A percentile compares a stretch with the other conserved stretches of the same genome.
Evolutionary conservation across 805 yeast species (phyloP).

Genomic region (Vanderwaltozyma polyspora): DNA sequence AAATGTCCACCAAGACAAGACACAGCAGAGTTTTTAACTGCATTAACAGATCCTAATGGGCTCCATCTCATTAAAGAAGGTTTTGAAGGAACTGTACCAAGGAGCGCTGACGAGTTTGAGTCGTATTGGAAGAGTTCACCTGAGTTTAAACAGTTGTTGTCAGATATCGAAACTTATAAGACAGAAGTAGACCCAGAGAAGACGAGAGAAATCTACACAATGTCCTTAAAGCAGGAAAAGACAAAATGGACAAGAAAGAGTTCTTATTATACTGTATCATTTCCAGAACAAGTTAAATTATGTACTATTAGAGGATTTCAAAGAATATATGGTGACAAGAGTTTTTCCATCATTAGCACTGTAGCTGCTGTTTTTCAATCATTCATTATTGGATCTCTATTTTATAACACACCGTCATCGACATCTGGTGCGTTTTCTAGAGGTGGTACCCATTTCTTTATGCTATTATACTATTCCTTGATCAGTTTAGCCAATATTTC

Average conservation of each 20-base stretch:
- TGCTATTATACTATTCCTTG: constrained; percentile 42
- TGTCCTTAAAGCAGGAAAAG: constrained; percentile 23
- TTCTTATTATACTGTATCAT: constrained; percentile 22
- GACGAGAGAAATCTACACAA: constrained; percentile 26
- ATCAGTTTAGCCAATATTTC: constrained; percentile 40
- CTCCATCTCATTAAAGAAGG: constrained; percentile 30
- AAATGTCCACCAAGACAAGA: constrained; percentile 46
- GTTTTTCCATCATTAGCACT: constrained; percentile 30
- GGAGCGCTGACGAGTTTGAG: constrained; percentile 48
- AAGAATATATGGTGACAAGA: constrained; percentile 47
- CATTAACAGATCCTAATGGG: constrained; percentile 50
- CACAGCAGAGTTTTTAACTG: constrained; percentile 51
- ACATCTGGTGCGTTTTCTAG: constrained; percentile 54
- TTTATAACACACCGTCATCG: constrained; percentile 37
- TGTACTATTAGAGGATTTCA: constrained; percentile 44
- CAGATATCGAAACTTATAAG: constrained; percentile 33
- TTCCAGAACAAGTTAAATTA: constrained; percentile 37
- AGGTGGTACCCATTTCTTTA: constrained; percentile 54
- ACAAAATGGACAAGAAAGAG: constrained; percentile 13
- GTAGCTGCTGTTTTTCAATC: constrained; percentile 37
- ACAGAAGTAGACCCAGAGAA: constrained; percentile 21
- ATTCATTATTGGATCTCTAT: constrained; percentile 53
- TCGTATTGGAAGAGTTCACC: constrained; percentile 33
- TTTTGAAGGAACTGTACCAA: constrained; percentile 40
- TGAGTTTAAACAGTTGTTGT: constrained; percentile 27